Conservation (phyloP, 2,329 filamentous ascomycete genomes). For the Davidsoniella neocaledoniae region DNA sequence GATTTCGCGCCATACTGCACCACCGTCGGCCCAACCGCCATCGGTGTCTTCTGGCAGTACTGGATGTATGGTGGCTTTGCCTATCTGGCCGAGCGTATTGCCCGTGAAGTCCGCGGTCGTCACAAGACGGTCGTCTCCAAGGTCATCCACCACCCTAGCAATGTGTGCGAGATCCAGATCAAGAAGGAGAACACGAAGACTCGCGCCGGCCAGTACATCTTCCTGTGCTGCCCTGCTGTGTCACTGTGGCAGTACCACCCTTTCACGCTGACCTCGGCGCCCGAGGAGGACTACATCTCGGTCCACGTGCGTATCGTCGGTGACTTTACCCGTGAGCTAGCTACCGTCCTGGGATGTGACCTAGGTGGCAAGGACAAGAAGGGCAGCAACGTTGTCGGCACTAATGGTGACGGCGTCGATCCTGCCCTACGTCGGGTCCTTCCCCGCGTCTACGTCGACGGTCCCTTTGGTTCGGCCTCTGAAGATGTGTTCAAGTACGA, state of each 20-base stretch:
- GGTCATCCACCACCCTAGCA: conserved; percentile 77
- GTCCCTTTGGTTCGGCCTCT: conserved; percentile 71
- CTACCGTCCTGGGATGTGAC: conserved; percentile 58
- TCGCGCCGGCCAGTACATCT: conserved; percentile 71
- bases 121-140: conserved; percentile 80
- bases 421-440: conserved; percentile 56
- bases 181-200: conserved; percentile 80
- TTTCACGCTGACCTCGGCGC: conserved; percentile 71
- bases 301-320: conserved; percentile 72
- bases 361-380: conserved; percentile 29
- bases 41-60: conserved; percentile 77
- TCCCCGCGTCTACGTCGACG: conserved; percentile 67
- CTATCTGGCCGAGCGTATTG: conserved; percentile 64
- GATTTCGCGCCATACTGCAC: conserved; percentile 66
- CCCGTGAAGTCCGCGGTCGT: conserved; percentile 60
- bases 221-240: conserved; percentile 72
- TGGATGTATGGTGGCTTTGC: conserved; percentile 73
- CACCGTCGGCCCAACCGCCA: conserved; percentile 44
- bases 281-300: conserved; percentile 80
- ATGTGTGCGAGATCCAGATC: conserved; percentile 81
- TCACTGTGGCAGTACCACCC: conserved; percentile 82
- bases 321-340: conserved; percentile 59
- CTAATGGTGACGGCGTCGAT: conserved; percentile 47
- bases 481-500: conserved; percentile 87
- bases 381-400: conserved; percentile 51